Percentiles rank a stretch among this genome's conserved stretches.
Evolutionary conservation across 805 yeast species (phyloP).

Genomic region (Kluyveromyces wickerhamii): DNA sequence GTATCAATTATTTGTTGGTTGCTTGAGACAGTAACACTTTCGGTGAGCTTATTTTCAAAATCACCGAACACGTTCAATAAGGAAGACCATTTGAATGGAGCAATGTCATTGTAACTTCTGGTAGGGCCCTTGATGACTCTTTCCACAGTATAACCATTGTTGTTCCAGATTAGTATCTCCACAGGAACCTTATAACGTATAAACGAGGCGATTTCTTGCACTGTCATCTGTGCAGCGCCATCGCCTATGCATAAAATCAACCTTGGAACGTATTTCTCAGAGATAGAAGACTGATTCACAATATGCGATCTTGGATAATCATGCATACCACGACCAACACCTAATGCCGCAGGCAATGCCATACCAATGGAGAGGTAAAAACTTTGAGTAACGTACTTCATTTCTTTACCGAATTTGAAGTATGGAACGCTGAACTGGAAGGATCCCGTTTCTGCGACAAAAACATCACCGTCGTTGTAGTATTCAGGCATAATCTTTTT

Average conservation of each 20-base stretch:
- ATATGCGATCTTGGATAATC: conserved; percentile 36
- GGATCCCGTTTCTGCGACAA: conserved; percentile 81
- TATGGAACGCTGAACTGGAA: conserved; percentile 73
- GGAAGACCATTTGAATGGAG: conserved; percentile 74
- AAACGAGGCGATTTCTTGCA: conserved; percentile 70
- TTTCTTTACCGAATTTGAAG: conserved; percentile 47
- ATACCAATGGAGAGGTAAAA: conserved; percentile 84
- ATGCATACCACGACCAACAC: conserved; percentile 65
- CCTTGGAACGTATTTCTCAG: conserved; percentile 36
- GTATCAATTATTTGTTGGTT: conserved; percentile 34
- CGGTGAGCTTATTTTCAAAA: conserved; percentile 26
- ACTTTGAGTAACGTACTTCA: conserved; percentile 52
- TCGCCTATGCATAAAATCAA: conserved; percentile 78
- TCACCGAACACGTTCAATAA: conserved; percentile 62
- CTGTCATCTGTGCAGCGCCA: conserved; percentile 92
- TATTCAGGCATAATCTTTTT: conserved; percentile 35
- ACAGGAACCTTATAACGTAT: conserved; percentile 55
- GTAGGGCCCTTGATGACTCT: conserved; percentile 74
- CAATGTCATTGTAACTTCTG: conserved; percentile 73
- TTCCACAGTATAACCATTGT: conserved; percentile 86
- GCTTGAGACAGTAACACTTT: conserved; percentile 30
- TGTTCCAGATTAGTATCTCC: conserved; percentile 67
- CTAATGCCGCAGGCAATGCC: conserved; percentile 81
- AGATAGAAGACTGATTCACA: conserved; percentile 15
- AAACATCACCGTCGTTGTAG: conserved; percentile 54